phyloP scores from a whole-genome alignment of 495 filamentous ascomycete genomes.

The Aspergillus sparsus region DNA sequence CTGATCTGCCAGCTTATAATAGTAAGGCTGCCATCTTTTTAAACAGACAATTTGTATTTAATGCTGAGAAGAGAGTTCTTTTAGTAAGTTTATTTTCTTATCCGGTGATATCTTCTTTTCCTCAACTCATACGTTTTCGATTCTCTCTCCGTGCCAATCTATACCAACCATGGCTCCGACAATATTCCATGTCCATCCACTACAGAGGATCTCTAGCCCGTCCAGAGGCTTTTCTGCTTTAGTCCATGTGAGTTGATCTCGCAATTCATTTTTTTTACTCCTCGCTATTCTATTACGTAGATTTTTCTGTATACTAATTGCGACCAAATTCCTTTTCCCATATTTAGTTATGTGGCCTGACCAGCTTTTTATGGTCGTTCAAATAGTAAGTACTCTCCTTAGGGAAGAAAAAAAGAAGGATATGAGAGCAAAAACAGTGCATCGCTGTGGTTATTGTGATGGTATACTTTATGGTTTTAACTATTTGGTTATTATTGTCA shows the following conservation, averaged over 20 bases:
- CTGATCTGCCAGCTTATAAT: too few species aligned
- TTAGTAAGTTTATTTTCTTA: neutral
- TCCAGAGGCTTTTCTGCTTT: conserved; percentile 67
- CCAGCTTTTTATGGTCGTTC: conserved; percentile 69
- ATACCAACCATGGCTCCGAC: conserved; percentile 14
- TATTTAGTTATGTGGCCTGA: conserved; percentile 55
- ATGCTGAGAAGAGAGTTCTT: too few species aligned
- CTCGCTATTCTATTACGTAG: conserved; percentile 12
- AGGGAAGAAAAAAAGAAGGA: neutral
- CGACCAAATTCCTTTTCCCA: neutral
- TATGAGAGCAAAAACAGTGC: too few species aligned
- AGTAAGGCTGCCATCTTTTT: too few species aligned
- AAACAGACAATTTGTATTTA: too few species aligned
- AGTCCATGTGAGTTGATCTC: conserved; percentile 58
- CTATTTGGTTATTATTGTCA: too few species aligned
- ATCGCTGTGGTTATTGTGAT: too few species aligned
- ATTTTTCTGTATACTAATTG: conserved; percentile 1
- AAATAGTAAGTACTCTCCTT: conserved; percentile 50
- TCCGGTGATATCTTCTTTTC: neutral
- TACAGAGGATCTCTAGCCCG: conserved; percentile 72
- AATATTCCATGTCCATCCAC: conserved; percentile 56
- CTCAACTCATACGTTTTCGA: neutral
- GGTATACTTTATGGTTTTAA: too few species aligned
- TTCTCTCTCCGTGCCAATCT: neutral
- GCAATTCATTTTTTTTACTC: neutral